Evolutionary conservation across 805 yeast species (phyloP), one percentile per base, ranked within the genome.

Genomic region (Deakozyma indianensis): DNA sequence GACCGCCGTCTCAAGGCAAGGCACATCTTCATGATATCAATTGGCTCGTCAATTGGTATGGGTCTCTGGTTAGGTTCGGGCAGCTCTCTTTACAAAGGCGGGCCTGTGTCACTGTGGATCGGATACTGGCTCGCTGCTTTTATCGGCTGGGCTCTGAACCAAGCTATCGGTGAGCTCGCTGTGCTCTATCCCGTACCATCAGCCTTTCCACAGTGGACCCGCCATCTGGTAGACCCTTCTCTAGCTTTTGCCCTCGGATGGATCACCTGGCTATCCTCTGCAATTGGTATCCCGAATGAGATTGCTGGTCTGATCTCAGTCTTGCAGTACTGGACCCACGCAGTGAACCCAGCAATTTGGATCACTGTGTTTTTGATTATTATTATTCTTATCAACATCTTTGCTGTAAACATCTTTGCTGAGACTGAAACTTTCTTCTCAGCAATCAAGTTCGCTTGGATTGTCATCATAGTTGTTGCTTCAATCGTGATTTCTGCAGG

Each of bases 21-120:
- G 47, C 83, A 78, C 55, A 70, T 77, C 52, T 69, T 77, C 44
- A 77, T 78, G 83, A 75, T 78, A 56, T 81, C 88, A 53, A 74
- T 83, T 53, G 90, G 90, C 54, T 88, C 90, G 53, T 83, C 87
- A 3, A 63, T 82, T 44, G 90, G 88, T 47, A 80, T 88, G 1
- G 92, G 87, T 55, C 69, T 83, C 46, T 65, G 83, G 51, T 77
- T 83, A 51, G 84, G 86, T 55, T 79, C 87, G 2, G 85, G 86
- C 47, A 63, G 76, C 14, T 77, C 87, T 1, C 67, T 82, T 47
- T 66, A 69, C 18, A 60, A 69, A 11, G 85, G 83, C 4, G 92
- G 92, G 7, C 88, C 59, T 3, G 73, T 64, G 2, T 56, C 72
- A 4, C 54, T 68, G 32, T 56, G 79, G 35, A 70, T 82, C 44